A percentile compares a stretch with the other conserved stretches of the same genome.
Conservation (phyloP, 2,329 filamentous ascomycete genomes). For the Coniochaeta sp. region DNA sequence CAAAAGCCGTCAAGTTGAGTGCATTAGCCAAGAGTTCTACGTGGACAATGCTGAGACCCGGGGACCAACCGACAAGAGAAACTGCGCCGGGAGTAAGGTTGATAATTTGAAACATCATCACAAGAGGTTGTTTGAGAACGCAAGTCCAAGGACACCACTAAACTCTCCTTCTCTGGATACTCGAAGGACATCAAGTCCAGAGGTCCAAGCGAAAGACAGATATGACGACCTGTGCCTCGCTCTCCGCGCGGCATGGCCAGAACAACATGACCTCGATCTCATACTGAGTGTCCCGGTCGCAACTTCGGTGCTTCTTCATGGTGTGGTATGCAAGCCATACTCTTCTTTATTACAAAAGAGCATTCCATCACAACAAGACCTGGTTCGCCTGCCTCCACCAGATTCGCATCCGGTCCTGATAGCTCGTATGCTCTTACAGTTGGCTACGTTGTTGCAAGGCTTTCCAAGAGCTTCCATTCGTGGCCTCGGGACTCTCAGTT, state of each 20-base stretch:
- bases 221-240: conserved; percentile 24
- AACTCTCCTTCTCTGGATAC: no score
- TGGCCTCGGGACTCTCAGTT: conserved; percentile 8
- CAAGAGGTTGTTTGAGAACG: no score
- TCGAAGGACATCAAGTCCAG: no score
- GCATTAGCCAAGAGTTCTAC: conserved; percentile 38
- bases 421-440: conserved; percentile 23
- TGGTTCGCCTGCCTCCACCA: conserved; percentile 22
- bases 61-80: no score
- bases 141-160: no score
- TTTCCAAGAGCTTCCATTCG: conserved; percentile 1
- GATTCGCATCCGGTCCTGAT: conserved; percentile 25
- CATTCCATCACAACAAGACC: conserved; percentile 14
- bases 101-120: no score
- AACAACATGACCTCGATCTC: conserved; percentile 24
- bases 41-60: conserved; percentile 22
- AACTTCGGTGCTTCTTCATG: conserved; percentile 24
- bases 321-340: conserved; percentile 25
- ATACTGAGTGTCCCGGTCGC: conserved; percentile 23
- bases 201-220: no score
- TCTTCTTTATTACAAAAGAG: conserved; percentile 11
- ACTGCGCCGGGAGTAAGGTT: no score
- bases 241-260: conserved; percentile 23
- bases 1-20: conserved; percentile 30
- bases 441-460: conserved; percentile 23